phyloP scores from a whole-genome alignment of 169 alveolate genomes.

The Eimeria sp. region DNA sequence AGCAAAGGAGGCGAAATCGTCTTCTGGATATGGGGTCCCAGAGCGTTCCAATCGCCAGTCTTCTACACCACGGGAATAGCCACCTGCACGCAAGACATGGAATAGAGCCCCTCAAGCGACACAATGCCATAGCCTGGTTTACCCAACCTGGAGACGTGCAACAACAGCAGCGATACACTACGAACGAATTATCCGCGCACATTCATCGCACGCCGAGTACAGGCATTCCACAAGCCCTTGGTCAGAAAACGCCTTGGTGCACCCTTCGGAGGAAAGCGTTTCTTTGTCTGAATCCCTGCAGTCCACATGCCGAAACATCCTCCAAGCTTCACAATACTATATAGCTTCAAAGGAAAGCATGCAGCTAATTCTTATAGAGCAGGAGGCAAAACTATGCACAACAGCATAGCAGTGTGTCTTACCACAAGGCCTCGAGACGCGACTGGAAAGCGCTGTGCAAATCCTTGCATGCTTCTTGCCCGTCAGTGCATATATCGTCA shows the following conservation, averaged over 20 bases:
- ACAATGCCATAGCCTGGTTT: neutral
- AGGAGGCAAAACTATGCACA: neutral
- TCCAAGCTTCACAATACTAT: neutral
- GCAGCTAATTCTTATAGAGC: neutral
- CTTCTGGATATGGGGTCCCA: neutral
- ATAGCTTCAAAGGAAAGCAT: neutral
- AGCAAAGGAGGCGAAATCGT: neutral
- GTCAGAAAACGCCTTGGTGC: conserved; percentile 55
- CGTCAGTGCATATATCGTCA: conserved; percentile 67
- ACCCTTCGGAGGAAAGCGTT: conserved; percentile 24
- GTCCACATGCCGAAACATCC: neutral
- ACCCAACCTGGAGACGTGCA: neutral
- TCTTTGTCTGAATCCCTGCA: conserved; percentile 68
- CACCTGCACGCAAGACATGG: conserved; percentile 42
- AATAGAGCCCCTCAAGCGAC: neutral
- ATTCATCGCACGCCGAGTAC: conserved; percentile 64
- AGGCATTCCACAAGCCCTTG: conserved; percentile 64
- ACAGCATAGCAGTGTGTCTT: neutral
- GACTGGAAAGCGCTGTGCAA: neutral
- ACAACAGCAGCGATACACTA: neutral
- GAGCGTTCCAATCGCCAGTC: conserved; percentile 25
- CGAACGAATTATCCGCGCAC: neutral
- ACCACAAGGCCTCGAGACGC: conserved; percentile 65
- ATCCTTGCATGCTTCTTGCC: conserved; percentile 52
- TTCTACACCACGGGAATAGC: conserved; percentile 52